Evolutionary conservation across 2,329 filamentous ascomycete genomes (phyloP), one percentile per base, ranked within the genome.

Genomic region (Clathrospora elynae): DNA sequence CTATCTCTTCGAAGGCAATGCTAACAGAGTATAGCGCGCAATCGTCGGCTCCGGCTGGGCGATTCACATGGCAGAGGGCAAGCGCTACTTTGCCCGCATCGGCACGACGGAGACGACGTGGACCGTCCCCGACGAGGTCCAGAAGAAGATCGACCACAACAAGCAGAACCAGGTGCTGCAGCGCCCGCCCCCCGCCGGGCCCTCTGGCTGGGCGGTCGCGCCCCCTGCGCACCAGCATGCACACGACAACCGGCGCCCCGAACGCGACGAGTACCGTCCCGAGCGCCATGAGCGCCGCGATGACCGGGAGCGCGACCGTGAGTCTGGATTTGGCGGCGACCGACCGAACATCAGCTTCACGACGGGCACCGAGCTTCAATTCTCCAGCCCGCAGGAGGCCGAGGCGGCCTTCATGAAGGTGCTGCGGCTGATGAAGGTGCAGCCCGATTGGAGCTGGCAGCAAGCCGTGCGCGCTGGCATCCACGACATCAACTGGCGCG

Each of bases 391-490:
- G 30, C 90, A 96, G 70, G 91, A 97, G 70, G 92, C 92, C 9
- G 92, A 97, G 69, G 86, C 87, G 33, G 92, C 92, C 3, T 99
- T 97, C 67, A 82, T 87, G 68, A 97, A 97, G 72, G 80, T 96
- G 43, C 80, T 99, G 31, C 88, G 86, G 55, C 86, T 90, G 50
- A 84, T 85, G 63, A 88, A 87, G 57, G 89, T 96, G 13, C 88
- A 95, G 66, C 83, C 90, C 4, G 90, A 96, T 62, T 97, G 90
- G 87, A 84, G 83, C 0, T 99, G 92, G 91, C 86, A 93, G 57
- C 88, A 96, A 70, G 84, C 90, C 2, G 85, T 99, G 74, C 86
- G 87, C 37, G 83, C 84, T 13, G 88, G 89, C 12, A 90, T 95
- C 56, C 92, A 88, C 62, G 93, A 99, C 56, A 84, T 90, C 31